Evolutionary conservation across 1,139 yeast genomes (phyloP).

Genomic region (Yamadazyma songkhlaensis): DNA sequence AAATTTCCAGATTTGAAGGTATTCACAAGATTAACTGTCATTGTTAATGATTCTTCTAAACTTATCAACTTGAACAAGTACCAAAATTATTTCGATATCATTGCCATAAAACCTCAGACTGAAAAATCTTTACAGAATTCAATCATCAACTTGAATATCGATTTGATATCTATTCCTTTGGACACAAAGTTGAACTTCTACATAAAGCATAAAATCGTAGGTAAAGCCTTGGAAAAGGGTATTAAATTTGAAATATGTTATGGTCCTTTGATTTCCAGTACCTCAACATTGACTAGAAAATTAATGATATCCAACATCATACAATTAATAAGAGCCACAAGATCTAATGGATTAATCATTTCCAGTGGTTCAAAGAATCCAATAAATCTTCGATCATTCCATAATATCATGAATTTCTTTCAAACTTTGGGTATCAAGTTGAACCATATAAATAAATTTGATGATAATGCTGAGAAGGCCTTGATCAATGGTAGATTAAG

Average conservation of each 20-base stretch:
- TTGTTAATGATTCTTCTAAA: slow-evolving; percentile 74
- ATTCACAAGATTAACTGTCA: slow-evolving; percentile 70
- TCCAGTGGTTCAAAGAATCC: slow-evolving; percentile 72
- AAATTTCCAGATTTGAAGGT: slow-evolving; percentile 44
- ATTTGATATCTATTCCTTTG: slow-evolving; percentile 72
- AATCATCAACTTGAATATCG: slow-evolving; percentile 71
- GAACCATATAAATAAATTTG: slow-evolving; percentile 59
- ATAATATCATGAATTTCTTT: slow-evolving; percentile 67
- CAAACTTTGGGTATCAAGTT: slow-evolving; percentile 67
- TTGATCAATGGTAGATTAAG: slow-evolving; percentile 73
- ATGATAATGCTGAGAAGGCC: slow-evolving; percentile 60
- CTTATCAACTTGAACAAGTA: slow-evolving; percentile 67
- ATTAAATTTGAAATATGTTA: slow-evolving; percentile 79
- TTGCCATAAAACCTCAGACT: slow-evolving; percentile 76
- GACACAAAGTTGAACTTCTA: slow-evolving; percentile 67
- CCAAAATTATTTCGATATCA: slow-evolving; percentile 66
- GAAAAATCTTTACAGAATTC: slow-evolving; percentile 80
- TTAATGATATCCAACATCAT: slow-evolving; percentile 69
- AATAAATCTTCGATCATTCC: slow-evolving; percentile 58
- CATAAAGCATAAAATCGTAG: slow-evolving; percentile 78
- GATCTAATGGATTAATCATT: slow-evolving; percentile 75
- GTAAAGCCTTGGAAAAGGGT: slow-evolving; percentile 82
- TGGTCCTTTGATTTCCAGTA: slow-evolving; percentile 41
- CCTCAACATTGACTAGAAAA: slow-evolving; percentile 38
- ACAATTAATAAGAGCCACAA: slow-evolving; percentile 76